phyloP scores from a whole-genome alignment of 176 grass and related monocot species.

The Poa pratensis region DNA sequence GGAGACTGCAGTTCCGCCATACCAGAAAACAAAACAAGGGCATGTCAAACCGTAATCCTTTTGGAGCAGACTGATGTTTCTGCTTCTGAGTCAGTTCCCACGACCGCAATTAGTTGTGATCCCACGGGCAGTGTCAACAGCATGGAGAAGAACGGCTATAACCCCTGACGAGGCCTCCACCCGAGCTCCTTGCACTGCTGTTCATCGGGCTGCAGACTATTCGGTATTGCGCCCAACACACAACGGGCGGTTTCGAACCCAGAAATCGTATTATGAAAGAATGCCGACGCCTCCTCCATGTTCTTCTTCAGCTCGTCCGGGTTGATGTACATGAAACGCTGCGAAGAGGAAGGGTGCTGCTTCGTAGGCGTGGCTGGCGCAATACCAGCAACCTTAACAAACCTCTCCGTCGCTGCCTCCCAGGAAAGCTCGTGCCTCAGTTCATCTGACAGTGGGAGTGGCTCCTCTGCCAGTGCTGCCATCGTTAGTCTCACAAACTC shows the following conservation, averaged over 20 bases:
- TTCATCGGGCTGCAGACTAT: slow-evolving; percentile 81
- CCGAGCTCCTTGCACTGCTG: slow-evolving; percentile 87
- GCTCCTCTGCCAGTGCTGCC: slow-evolving; percentile 63
- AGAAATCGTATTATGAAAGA: slow-evolving; percentile 74
- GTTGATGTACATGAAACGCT: slow-evolving; percentile 65
- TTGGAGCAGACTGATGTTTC: neutral
- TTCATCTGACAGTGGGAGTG: slow-evolving; percentile 64
- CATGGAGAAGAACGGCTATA: neutral
- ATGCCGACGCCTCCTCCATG: slow-evolving; percentile 83
- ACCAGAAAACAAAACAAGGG: slow-evolving; percentile 32
- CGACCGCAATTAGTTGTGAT: slow-evolving; percentile 11
- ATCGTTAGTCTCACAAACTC: slow-evolving; percentile 79
- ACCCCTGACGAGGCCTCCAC: slow-evolving; percentile 47
- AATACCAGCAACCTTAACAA: slow-evolving; percentile 68
- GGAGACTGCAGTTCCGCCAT: neutral
- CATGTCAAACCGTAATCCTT: slow-evolving; percentile 18
- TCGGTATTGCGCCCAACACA: slow-evolving; percentile 87
- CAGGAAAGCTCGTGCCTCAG: slow-evolving; percentile 84
- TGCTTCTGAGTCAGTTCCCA: slow-evolving; percentile 18
- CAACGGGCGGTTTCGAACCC: slow-evolving; percentile 81
- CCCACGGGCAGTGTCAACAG: neutral
- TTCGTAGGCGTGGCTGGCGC: slow-evolving; percentile 26
- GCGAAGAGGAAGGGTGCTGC: slow-evolving; percentile 42
- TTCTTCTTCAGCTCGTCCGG: slow-evolving; percentile 69
- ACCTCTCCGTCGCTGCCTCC: slow-evolving; percentile 91